Percentiles rank a stretch among this genome's conserved stretches.
These are phyloP conservation scores for Gracilaria vermiculophylla DNA, from an alignment of 23 red algal genomes.

Conservation along the genomic window DNA sequence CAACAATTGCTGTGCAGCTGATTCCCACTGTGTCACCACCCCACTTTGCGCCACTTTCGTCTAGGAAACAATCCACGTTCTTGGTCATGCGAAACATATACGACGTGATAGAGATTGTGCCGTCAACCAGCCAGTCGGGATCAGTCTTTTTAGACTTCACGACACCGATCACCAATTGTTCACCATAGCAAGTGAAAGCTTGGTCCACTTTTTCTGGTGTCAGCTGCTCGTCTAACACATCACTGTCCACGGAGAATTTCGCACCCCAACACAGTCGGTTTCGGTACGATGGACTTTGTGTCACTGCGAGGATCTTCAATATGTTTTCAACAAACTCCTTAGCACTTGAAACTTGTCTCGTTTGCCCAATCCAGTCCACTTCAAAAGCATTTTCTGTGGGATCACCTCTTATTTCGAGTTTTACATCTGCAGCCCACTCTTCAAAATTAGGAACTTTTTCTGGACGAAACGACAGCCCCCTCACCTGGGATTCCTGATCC, in stretches of 20 bases:
- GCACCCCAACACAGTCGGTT: not conserved
- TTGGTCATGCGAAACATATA: not conserved
- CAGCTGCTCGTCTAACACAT: not conserved
- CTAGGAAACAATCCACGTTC: not conserved
- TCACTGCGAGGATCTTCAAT: not conserved
- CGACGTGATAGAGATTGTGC: not conserved
- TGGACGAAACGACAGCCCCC: not conserved
- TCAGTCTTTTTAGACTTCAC: not conserved
- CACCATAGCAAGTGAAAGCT: not conserved
- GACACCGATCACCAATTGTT: not conserved
- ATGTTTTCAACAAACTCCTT: not conserved
- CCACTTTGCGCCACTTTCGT: not conserved
- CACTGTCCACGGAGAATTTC: not conserved
- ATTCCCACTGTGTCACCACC: not conserved
- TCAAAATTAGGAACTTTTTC: not conserved
- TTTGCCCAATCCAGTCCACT: not conserved
- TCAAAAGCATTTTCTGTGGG: not conserved
- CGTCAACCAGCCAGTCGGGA: not conserved
- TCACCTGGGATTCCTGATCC: too few species aligned
- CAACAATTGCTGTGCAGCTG: not conserved
- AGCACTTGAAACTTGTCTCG: not conserved
- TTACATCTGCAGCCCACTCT: not conserved
- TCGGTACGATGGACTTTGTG: not conserved
- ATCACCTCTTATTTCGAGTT: not conserved
- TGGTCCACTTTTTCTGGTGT: not conserved